Conservation (phyloP, 176 grass and related monocot genomes). For the Juncus inflexus region DNA sequence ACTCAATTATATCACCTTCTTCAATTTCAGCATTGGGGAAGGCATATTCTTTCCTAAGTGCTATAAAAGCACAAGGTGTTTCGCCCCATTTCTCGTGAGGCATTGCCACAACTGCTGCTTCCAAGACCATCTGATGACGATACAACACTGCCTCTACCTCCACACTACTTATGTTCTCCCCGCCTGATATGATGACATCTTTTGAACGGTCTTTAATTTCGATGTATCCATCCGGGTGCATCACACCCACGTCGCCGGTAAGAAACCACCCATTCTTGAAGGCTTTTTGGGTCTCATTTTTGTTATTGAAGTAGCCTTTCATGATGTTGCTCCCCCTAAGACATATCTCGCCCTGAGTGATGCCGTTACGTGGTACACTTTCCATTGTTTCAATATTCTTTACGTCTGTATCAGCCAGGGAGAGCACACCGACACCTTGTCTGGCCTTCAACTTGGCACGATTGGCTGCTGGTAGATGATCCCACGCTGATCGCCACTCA, state of each 20-base stretch:
- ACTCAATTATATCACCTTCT: slow-evolving; percentile 44
- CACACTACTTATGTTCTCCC: slow-evolving; percentile 82
- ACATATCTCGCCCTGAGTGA: slow-evolving; percentile 42
- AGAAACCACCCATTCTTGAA: slow-evolving; percentile 49
- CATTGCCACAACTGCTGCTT: slow-evolving; percentile 51
- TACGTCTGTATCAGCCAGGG: slow-evolving; percentile 44
- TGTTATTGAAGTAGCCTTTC: slow-evolving; percentile 64
- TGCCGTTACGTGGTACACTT: slow-evolving; percentile 49
- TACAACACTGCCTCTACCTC: slow-evolving; percentile 54
- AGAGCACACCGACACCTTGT: slow-evolving; percentile 47
- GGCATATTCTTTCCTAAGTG: slow-evolving; percentile 33
- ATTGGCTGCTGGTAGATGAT: slow-evolving; percentile 19
- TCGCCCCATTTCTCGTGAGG: slow-evolving; percentile 46
- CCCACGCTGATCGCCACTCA: slow-evolving; percentile 50
- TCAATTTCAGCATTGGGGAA: slow-evolving; percentile 16
- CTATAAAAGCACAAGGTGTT: slow-evolving; percentile 41
- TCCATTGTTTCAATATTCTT: slow-evolving; percentile 40
- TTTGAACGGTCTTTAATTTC: slow-evolving; percentile 71
- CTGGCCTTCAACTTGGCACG: slow-evolving; percentile 40
- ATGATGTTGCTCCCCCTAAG: slow-evolving; percentile 61
- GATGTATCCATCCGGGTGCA: slow-evolving; percentile 59
- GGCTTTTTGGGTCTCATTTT: slow-evolving; percentile 36
- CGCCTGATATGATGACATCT: slow-evolving; percentile 73
- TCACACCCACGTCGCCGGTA: slow-evolving; percentile 54
- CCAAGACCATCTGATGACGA: slow-evolving; percentile 45